phyloP scores from a whole-genome alignment of 1,284 basidiomycete genomes.

The Peniophora sp. region DNA sequence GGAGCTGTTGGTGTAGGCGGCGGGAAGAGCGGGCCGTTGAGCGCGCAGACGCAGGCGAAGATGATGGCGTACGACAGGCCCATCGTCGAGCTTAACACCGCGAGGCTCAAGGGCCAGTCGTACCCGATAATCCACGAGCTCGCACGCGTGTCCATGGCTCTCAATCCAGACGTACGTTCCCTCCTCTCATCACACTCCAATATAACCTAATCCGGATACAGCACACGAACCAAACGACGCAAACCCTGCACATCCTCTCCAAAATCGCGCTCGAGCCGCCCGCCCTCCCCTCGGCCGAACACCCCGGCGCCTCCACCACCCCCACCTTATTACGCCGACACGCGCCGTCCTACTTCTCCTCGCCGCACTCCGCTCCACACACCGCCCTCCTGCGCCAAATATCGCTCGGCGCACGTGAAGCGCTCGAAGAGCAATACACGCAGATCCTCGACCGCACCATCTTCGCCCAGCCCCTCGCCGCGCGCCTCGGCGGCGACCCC shows the following conservation, averaged over 20 bases:
- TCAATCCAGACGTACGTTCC: slow-evolving; percentile 46
- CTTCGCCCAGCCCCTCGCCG: slow-evolving; percentile 79
- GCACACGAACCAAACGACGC: slow-evolving; percentile 48
- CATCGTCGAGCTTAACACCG: slow-evolving; percentile 65
- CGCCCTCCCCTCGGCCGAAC: slow-evolving; percentile 60
- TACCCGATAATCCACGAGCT: slow-evolving; percentile 71
- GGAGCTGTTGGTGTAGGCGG: no score
- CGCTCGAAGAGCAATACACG: slow-evolving; percentile 82
- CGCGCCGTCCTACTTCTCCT: slow-evolving; percentile 61
- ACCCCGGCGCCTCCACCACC: slow-evolving; percentile 70
- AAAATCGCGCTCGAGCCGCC: slow-evolving; percentile 68
- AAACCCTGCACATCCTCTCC: slow-evolving; percentile 63
- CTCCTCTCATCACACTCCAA: neutral
- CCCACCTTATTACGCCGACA: slow-evolving; percentile 67
- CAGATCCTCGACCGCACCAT: slow-evolving; percentile 80
- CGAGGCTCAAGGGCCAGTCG: slow-evolving; percentile 62
- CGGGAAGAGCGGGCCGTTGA: neutral
- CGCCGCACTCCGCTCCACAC: slow-evolving; percentile 56
- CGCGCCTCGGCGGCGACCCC: slow-evolving; percentile 87
- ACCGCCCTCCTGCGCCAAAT: slow-evolving; percentile 59
- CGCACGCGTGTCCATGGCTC: slow-evolving; percentile 50
- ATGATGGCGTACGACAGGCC: slow-evolving; percentile 94
- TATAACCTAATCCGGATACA: slow-evolving; percentile 19
- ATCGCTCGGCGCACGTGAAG: slow-evolving; percentile 63
- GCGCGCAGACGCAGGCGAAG: slow-evolving; percentile 78